Conservation (phyloP, 1,284 basidiomycete species). For the Ustilago sp. region DNA sequence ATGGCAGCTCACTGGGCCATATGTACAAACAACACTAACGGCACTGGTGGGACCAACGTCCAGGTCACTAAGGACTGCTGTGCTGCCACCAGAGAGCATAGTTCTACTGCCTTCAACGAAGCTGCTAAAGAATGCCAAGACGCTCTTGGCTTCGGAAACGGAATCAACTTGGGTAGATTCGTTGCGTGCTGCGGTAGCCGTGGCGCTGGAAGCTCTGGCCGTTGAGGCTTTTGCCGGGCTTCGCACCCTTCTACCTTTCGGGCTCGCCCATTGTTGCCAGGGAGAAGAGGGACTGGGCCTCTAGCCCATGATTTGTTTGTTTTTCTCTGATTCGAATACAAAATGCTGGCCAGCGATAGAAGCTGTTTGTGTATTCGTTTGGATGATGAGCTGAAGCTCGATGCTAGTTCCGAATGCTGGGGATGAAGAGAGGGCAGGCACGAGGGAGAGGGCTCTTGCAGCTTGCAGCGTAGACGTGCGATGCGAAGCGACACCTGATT, state of each 20-base stretch:
- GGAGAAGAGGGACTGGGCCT: neutral
- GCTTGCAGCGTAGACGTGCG: too few relatives aligned
- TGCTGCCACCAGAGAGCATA: conserved; percentile 13
- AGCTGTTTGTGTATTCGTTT: too few relatives aligned
- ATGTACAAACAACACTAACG: conserved; percentile 8
- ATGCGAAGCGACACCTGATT: too few relatives aligned
- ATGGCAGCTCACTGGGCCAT: conserved; percentile 6
- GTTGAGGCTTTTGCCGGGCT: neutral
- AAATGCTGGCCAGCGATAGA: too few relatives aligned
- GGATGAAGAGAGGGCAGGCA: too few relatives aligned
- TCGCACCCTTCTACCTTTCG: neutral
- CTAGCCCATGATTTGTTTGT: too few relatives aligned
- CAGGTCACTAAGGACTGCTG: conserved; percentile 32
- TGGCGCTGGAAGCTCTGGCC: conserved; percentile 9
- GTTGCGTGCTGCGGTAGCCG: conserved; percentile 1
- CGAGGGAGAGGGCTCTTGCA: too few relatives aligned
- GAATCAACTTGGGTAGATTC: conserved; percentile 13
- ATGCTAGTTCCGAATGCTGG: too few relatives aligned
- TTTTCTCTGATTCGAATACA: too few relatives aligned
- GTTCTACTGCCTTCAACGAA: conserved; percentile 13
- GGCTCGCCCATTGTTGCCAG: neutral
- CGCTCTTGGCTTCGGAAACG: conserved; percentile 9
- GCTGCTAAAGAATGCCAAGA: conserved; percentile 8
- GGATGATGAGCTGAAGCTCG: too few relatives aligned
- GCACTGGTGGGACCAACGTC: neutral